Percentiles rank a stretch among this genome's conserved stretches.
Evolutionary conservation across 768 basidiomycete genomes (phyloP).

Genomic region (Pleurotus tuoliensis): DNA sequence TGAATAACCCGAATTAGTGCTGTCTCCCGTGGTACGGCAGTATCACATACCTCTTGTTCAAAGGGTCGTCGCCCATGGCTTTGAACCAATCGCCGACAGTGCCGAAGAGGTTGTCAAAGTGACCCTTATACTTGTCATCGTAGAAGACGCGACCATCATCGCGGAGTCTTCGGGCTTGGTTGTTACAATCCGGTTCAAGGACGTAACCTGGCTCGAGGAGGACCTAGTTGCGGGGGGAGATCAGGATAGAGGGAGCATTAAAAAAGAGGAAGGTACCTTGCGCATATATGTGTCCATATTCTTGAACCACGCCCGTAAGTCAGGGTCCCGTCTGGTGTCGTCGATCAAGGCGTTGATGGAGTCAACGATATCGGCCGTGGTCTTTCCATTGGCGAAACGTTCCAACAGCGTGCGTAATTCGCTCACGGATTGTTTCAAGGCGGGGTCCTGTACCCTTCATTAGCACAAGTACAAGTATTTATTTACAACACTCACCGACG

Average conservation of each 20-base stretch:
- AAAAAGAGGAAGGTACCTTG: slow-evolving; percentile 29
- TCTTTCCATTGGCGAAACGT: slow-evolving; percentile 78
- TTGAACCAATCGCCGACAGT: slow-evolving; percentile 75
- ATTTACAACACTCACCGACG: slow-evolving; percentile 19
- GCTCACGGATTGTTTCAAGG: slow-evolving; percentile 49
- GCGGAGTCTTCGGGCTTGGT: slow-evolving; percentile 56
- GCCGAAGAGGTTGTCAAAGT: slow-evolving; percentile 80
- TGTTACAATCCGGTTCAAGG: slow-evolving; percentile 71
- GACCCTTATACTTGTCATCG: slow-evolving; percentile 55
- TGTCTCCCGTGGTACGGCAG: too few relatives aligned
- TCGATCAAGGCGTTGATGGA: slow-evolving; percentile 68
- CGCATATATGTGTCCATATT: slow-evolving; percentile 60
- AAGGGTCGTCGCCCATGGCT: slow-evolving; percentile 80
- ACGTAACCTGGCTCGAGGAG: slow-evolving; percentile 84
- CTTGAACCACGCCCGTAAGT: slow-evolving; percentile 71
- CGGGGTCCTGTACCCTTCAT: slow-evolving; percentile 36
- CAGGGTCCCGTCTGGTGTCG: slow-evolving; percentile 72
- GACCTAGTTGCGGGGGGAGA: slow-evolving; percentile 30
- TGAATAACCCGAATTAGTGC: too few relatives aligned
- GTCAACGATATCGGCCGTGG: slow-evolving; percentile 64
- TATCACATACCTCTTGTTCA: slow-evolving; percentile 23
- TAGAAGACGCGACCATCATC: slow-evolving; percentile 79
- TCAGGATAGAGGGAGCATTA: too few relatives aligned
- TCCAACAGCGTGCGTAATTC: slow-evolving; percentile 83
- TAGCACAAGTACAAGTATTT: too few relatives aligned